Evolutionary conservation across 768 basidiomycete genomes (phyloP).

Genomic region (Hysterangium stoloniferum): DNA sequence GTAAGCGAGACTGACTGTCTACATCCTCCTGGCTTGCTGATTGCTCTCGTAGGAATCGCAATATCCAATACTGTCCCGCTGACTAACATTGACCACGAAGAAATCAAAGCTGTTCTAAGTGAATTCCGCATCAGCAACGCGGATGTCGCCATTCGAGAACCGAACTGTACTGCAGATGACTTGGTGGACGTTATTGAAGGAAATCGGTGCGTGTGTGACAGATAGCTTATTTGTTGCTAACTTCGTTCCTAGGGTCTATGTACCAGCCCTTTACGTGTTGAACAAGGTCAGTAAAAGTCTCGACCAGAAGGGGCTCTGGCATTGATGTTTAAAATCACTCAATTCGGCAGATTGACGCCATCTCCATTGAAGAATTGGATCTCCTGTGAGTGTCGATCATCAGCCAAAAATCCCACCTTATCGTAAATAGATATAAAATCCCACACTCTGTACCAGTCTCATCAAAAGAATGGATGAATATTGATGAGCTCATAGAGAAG

Average conservation of each 20-base stretch:
- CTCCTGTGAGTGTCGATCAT: slow-evolving; percentile 48
- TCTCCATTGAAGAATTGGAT: slow-evolving; percentile 96
- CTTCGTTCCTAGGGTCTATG: slow-evolving; percentile 60
- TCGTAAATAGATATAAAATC: slow-evolving; percentile 68
- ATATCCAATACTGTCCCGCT: slow-evolving; percentile 97
- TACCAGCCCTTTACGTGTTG: slow-evolving; percentile 84
- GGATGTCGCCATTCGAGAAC: slow-evolving; percentile 89
- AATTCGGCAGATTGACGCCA: slow-evolving; percentile 78
- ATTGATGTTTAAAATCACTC: background rate
- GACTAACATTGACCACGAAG: slow-evolving; percentile 91
- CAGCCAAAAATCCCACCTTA: slow-evolving; percentile 2
- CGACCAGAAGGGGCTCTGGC: background rate
- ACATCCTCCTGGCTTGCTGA: background rate
- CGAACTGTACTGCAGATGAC: slow-evolving; percentile 89
- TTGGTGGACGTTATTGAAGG: slow-evolving; percentile 97
- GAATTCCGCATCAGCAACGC: slow-evolving; percentile 89
- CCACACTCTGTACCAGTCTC: slow-evolving; percentile 94
- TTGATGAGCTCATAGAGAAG: slow-evolving; percentile 83
- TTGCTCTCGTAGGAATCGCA: slow-evolving; percentile 48
- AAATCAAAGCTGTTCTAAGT: slow-evolving; percentile 89
- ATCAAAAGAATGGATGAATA: slow-evolving; percentile 90
- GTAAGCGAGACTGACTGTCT: slow-evolving; percentile 15
- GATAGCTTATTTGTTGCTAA: slow-evolving; percentile 5
- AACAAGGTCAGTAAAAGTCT: slow-evolving; percentile 59
- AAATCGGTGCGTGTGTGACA: slow-evolving; percentile 50